These are phyloP conservation scores for Ustilago crameri DNA, from an alignment of 1,284 basidiomycete species.

Conservation along the genomic window DNA sequence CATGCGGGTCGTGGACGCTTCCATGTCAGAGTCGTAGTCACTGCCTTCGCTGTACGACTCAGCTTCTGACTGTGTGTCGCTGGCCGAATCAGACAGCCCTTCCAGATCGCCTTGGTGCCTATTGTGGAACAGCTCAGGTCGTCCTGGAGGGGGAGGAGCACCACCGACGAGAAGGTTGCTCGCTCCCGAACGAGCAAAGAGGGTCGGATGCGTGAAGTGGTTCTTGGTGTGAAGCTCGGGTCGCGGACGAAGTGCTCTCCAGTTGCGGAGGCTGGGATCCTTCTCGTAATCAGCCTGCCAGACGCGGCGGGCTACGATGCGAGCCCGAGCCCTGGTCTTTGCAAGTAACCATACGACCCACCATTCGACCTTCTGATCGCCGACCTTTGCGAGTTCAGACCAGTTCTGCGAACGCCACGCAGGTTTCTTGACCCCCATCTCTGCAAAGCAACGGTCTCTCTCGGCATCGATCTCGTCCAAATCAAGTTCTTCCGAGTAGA, in stretches of 20 bases:
- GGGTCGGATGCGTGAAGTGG: constrained; percentile 53
- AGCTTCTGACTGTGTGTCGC: constrained; percentile 38
- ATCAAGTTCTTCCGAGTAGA: constrained; percentile 48
- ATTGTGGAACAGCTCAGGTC: constrained; percentile 30
- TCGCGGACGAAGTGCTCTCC: constrained; percentile 35
- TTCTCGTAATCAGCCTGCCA: constrained; percentile 27
- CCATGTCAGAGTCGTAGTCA: constrained; percentile 40
- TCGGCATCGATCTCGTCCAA: constrained; percentile 51
- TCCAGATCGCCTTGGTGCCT: constrained; percentile 20
- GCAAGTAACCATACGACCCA: constrained; percentile 49
- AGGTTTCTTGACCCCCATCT: constrained; percentile 47
- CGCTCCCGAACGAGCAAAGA: constrained; percentile 52
- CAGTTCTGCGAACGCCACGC: constrained; percentile 41
- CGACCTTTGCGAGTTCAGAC: constrained; percentile 40
- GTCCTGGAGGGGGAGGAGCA: constrained; percentile 30
- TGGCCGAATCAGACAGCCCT: constrained; percentile 33
- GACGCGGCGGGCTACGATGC: constrained; percentile 40
- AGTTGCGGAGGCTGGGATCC: constrained; percentile 24
- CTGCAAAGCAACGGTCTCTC: constrained; percentile 42
- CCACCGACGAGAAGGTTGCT: constrained; percentile 46
- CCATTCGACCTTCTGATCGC: constrained; percentile 45
- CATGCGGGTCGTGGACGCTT: constrained; percentile 34
- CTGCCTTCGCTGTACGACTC: constrained; percentile 37
- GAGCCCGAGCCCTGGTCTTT: constrained; percentile 37
- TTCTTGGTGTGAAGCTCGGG: constrained; percentile 47